Percentiles rank a stretch among this genome's conserved stretches.
Evolutionary conservation across 495 filamentous ascomycete species (phyloP).

Genomic region (Penicillium paxilli): DNA sequence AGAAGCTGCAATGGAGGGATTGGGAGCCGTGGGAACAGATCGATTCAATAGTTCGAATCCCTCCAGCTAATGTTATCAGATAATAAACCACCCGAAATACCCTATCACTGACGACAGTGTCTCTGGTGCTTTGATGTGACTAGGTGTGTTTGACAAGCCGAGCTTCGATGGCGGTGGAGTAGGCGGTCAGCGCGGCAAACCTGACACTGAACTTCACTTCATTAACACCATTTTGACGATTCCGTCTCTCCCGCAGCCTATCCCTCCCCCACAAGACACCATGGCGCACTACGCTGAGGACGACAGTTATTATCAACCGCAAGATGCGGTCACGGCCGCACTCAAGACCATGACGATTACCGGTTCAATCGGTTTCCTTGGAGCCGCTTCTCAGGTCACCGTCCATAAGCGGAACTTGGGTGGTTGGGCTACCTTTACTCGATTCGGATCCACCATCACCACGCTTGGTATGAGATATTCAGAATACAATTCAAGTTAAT

Average conservation of each 20-base stretch:
- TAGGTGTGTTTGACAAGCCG: not conserved
- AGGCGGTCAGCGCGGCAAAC: constrained; percentile 23
- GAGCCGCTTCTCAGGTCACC: constrained; percentile 82
- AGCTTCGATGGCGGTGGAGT: not conserved
- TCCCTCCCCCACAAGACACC: constrained; percentile 32
- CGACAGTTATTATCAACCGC: constrained; percentile 70
- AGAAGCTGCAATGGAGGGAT: not conserved
- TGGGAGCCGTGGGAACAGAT: not conserved
- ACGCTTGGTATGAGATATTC: constrained; percentile 56
- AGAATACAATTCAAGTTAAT: not conserved
- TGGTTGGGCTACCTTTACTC: constrained; percentile 72
- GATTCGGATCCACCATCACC: constrained; percentile 64
- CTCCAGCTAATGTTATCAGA: not conserved
- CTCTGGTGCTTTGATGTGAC: not conserved
- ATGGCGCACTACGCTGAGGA: constrained; percentile 52
- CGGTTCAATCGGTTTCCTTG: constrained; percentile 66
- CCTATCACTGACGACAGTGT: not conserved
- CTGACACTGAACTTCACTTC: constrained; percentile 2
- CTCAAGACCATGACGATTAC: constrained; percentile 64
- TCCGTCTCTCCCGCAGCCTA: constrained; percentile 27
- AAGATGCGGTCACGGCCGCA: constrained; percentile 72
- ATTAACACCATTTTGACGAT: not conserved
- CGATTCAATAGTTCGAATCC: not conserved
- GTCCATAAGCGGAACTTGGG: constrained; percentile 77
- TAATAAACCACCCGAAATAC: not conserved